phyloP scores from a whole-genome alignment of 331 rosid species.

The Prunus yedoensis region DNA sequence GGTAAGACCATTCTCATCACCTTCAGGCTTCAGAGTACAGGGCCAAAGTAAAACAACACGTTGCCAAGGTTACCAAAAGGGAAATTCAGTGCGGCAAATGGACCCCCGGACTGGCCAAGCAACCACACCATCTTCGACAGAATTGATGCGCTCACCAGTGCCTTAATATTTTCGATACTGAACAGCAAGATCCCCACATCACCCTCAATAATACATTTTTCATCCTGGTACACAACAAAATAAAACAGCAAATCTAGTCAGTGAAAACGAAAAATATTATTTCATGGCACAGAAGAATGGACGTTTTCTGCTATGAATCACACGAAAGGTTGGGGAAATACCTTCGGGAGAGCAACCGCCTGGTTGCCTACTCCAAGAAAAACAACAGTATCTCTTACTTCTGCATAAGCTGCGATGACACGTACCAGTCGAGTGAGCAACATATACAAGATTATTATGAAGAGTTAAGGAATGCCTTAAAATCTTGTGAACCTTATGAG shows the following conservation, averaged over 20 bases:
- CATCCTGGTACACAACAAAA: neutral
- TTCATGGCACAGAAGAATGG: too few species aligned
- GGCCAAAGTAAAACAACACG: neutral
- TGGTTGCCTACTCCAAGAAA: neutral
- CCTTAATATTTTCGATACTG: neutral
- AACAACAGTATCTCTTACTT: neutral
- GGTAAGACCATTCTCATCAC: neutral
- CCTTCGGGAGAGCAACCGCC: too few species aligned
- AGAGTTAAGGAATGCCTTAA: too few species aligned
- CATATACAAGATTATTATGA: neutral
- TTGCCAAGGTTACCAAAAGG: neutral
- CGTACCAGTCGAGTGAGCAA: too few species aligned
- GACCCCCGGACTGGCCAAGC: neutral
- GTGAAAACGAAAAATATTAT: too few species aligned
- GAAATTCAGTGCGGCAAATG: neutral
- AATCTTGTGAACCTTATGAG: too few species aligned
- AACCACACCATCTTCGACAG: neutral
- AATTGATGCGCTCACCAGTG: neutral
- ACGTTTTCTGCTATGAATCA: too few species aligned
- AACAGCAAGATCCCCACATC: neutral
- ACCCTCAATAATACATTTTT: neutral
- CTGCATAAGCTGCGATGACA: neutral
- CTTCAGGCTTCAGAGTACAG: neutral
- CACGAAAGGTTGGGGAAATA: too few species aligned
- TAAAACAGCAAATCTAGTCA: neutral